phyloP scores from a whole-genome alignment of 106 monocot genomes.

The Agapanthus africanus region DNA sequence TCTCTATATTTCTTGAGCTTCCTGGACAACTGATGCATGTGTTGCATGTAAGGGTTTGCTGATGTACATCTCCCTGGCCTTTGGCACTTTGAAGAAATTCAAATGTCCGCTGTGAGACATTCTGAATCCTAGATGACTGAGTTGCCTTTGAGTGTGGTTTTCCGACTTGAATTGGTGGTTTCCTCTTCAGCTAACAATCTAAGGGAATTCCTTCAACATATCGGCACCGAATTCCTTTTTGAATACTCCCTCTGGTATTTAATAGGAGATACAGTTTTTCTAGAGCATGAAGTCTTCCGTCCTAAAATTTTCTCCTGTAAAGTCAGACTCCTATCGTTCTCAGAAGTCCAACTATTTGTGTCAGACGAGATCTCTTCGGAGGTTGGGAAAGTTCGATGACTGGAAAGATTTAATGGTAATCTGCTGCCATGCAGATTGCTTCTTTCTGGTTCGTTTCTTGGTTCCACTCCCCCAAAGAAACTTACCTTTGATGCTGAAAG shows the following conservation, averaged over 20 bases:
- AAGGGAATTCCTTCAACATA: slow-evolving; percentile 7
- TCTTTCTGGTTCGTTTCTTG: slow-evolving; percentile 21
- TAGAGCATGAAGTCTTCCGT: background rate
- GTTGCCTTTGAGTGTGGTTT: slow-evolving; percentile 16
- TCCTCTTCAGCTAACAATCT: slow-evolving; percentile 22
- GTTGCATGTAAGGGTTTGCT: slow-evolving; percentile 25
- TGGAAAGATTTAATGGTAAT: slow-evolving; percentile 7
- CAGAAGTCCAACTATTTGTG: slow-evolving; percentile 13
- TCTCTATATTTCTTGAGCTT: slow-evolving; percentile 26
- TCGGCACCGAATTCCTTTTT: slow-evolving; percentile 9
- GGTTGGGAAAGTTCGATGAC: slow-evolving; percentile 35
- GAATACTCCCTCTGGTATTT: slow-evolving; percentile 15
- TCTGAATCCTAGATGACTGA: slow-evolving; percentile 14
- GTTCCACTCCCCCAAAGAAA: slow-evolving; percentile 21
- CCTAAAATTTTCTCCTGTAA: slow-evolving; percentile 2
- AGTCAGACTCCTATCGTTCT: slow-evolving; percentile 10
- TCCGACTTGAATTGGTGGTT: slow-evolving; percentile 3
- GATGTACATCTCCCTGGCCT: slow-evolving; percentile 32
- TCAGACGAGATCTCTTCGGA: slow-evolving; percentile 35
- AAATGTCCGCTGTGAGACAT: slow-evolving; percentile 15
- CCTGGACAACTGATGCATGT: slow-evolving; percentile 23
- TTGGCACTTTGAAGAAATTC: slow-evolving; percentile 37
- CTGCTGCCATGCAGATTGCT: slow-evolving; percentile 18
- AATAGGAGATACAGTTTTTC: slow-evolving; percentile 10
- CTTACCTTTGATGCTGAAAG: slow-evolving; percentile 6